Percentiles rank a stretch among this genome's conserved stretches.
Evolutionary conservation across 306 rosid species (phyloP).

Genomic region (Crotalaria pallida): DNA sequence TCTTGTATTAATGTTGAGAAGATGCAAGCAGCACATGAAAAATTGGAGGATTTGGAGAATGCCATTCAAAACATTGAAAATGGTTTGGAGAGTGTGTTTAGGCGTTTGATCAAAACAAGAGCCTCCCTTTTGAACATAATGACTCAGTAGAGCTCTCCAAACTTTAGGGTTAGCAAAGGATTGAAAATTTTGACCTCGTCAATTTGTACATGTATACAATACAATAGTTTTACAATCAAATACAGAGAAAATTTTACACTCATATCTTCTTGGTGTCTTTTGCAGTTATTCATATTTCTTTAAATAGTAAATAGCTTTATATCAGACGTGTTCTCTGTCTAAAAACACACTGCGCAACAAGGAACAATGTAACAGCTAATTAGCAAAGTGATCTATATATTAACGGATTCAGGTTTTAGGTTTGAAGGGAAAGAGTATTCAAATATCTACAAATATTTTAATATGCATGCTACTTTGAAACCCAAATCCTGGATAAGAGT

Average conservation of each 20-base stretch:
- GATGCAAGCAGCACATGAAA: constrained; percentile 23
- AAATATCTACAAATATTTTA: background rate
- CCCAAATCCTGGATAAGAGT: background rate
- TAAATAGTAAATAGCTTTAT: no score
- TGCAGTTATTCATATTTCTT: no score
- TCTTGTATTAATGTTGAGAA: constrained; percentile 23
- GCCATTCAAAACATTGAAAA: constrained; percentile 47
- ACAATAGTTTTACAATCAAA: constrained; percentile 1
- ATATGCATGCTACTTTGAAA: no score
- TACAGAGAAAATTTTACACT: background rate
- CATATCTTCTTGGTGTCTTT: background rate
- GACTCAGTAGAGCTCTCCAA: constrained; percentile 33
- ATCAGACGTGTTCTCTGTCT: no score
- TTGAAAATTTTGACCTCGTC: background rate
- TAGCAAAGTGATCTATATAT: background rate
- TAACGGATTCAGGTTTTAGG: background rate
- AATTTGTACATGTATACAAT: constrained; percentile 12
- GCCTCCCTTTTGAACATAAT: constrained; percentile 51
- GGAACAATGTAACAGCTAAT: background rate
- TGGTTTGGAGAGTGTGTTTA: constrained; percentile 46
- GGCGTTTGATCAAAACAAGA: constrained; percentile 57
- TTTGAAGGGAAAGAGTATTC: background rate
- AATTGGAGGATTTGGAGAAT: constrained; percentile 45
- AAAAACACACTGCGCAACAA: no score
- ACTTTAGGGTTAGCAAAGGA: background rate